Evolutionary conservation across 805 yeast genomes (phyloP).

Genomic region (Ascoidea rubescens): DNA sequence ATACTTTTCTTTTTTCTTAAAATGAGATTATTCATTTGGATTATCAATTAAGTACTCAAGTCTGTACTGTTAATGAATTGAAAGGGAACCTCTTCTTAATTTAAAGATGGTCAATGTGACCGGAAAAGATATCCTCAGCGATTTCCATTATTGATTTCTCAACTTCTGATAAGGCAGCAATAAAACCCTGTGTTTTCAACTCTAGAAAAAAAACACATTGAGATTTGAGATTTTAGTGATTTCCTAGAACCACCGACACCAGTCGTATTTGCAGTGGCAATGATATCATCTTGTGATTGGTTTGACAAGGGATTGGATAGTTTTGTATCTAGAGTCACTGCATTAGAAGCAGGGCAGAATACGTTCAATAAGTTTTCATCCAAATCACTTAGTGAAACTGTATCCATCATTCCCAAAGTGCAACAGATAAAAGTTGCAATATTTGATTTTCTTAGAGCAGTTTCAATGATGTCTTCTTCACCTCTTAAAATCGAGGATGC

Average conservation of each 20-base stretch:
- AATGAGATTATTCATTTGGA: not conserved
- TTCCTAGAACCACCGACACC: conserved; percentile 32
- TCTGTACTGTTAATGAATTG: not conserved
- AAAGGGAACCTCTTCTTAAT: conserved; percentile 20
- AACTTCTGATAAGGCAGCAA: conserved; percentile 70
- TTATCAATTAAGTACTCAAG: too few species aligned
- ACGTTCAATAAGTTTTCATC: conserved; percentile 77
- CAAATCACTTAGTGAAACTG: conserved; percentile 77
- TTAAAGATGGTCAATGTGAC: conserved; percentile 32
- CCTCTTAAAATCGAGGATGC: conserved; percentile 45
- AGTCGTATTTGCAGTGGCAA: conserved; percentile 16
- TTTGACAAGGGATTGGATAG: not conserved
- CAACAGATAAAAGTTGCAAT: conserved; percentile 83
- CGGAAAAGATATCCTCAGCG: conserved; percentile 65
- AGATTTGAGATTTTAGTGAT: conserved; percentile 72
- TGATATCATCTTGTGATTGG: conserved; percentile 9
- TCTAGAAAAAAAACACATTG: conserved; percentile 64
- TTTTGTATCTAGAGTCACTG: conserved; percentile 2
- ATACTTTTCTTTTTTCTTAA: not conserved
- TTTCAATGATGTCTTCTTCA: conserved; percentile 45
- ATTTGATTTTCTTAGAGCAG: conserved; percentile 71
- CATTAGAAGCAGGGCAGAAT: conserved; percentile 51
- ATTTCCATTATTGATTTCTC: conserved; percentile 51
- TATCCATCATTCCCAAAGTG: conserved; percentile 67
- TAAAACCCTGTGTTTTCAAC: conserved; percentile 88